These are phyloP conservation scores for Hypoxylon intermedium DNA, from an alignment of 495 filamentous ascomycete genomes.

Conservation along the genomic window DNA sequence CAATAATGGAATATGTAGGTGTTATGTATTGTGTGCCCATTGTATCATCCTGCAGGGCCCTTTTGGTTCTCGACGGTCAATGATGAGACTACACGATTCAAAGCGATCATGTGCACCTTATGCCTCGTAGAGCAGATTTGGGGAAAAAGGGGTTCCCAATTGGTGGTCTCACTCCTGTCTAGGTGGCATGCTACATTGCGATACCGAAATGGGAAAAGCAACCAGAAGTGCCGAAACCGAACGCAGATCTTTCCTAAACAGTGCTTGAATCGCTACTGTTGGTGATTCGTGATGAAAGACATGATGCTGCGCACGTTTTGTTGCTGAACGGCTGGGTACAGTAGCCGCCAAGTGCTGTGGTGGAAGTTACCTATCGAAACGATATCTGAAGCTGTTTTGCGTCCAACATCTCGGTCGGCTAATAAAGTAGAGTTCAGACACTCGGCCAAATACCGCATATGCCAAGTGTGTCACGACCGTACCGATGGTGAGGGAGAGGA, in stretches of 20 bases:
- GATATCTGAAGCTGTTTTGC: conserved; percentile 4
- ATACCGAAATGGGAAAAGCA: conserved; percentile 41
- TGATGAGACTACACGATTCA: conserved; percentile 32
- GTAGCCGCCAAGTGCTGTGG: conserved; percentile 16
- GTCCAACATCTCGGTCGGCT: conserved; percentile 20
- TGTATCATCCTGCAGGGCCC: conserved; percentile 24
- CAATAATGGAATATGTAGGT: conserved; percentile 30
- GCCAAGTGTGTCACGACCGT: conserved; percentile 32
- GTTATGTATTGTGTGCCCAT: conserved; percentile 8
- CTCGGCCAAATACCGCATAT: conserved; percentile 33
- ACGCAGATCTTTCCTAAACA: conserved; percentile 36
- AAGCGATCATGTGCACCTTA: conserved; percentile 37
- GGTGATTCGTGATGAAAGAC: conserved; percentile 32
- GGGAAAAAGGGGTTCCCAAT: conserved; percentile 29
- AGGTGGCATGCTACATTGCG: conserved; percentile 40
- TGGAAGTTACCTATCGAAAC: conserved; percentile 7
- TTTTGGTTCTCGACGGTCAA: conserved; percentile 23
- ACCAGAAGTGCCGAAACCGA: conserved; percentile 43
- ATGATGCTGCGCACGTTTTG: conserved; percentile 8
- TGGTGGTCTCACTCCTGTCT: conserved; percentile 25
- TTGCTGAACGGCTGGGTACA: conserved; percentile 10
- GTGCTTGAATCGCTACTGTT: conserved; percentile 26
- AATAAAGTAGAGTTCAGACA: conserved; percentile 13
- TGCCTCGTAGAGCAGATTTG: conserved; percentile 22
- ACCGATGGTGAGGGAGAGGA: conserved; percentile 7